These are phyloP conservation scores for Furcasterigmium furcatum DNA, from an alignment of 2,329 filamentous ascomycete genomes.

Conservation along the genomic window DNA sequence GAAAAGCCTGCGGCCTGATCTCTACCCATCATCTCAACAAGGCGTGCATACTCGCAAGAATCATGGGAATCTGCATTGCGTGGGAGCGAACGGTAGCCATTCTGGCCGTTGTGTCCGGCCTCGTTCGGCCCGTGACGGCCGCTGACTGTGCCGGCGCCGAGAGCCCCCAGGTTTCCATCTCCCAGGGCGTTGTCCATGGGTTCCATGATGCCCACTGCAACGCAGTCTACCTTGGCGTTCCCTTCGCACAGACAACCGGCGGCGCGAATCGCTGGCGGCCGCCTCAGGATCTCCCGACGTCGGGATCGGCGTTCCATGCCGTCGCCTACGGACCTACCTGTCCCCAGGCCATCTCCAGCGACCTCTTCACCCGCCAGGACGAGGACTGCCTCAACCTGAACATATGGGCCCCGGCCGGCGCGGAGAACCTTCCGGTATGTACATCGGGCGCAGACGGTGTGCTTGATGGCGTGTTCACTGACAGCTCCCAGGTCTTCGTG, in stretches of 20 bases:
- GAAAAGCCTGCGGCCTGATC: neutral
- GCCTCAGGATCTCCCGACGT: conserved; percentile 19
- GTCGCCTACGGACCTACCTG: conserved; percentile 20
- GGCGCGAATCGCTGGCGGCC: conserved; percentile 30
- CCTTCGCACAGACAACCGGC: conserved; percentile 33
- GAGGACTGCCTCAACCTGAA: conserved; percentile 41
- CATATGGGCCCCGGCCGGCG: conserved; percentile 26
- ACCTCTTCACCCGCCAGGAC: conserved; percentile 17
- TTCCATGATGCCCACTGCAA: conserved; percentile 28
- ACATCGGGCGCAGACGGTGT: neutral
- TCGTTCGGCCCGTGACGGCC: neutral
- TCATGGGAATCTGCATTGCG: neutral
- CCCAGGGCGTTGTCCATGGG: conserved; percentile 28
- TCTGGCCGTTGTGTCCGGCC: conserved; percentile 1
- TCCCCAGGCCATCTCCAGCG: conserved; percentile 17
- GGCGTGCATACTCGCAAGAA: neutral
- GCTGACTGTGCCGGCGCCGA: conserved; percentile 2
- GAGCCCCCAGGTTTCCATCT: conserved; percentile 11
- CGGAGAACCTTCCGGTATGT: conserved; percentile 22
- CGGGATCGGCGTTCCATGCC: conserved; percentile 16
- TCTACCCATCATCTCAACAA: neutral
- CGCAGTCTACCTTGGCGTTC: conserved; percentile 33
- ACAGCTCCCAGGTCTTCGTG: conserved; percentile 27
- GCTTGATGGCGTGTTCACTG: neutral
- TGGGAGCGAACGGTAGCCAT: neutral